Evolutionary conservation across 805 yeast species (phyloP).

Genomic region (Wickerhamomyces bovis): DNA sequence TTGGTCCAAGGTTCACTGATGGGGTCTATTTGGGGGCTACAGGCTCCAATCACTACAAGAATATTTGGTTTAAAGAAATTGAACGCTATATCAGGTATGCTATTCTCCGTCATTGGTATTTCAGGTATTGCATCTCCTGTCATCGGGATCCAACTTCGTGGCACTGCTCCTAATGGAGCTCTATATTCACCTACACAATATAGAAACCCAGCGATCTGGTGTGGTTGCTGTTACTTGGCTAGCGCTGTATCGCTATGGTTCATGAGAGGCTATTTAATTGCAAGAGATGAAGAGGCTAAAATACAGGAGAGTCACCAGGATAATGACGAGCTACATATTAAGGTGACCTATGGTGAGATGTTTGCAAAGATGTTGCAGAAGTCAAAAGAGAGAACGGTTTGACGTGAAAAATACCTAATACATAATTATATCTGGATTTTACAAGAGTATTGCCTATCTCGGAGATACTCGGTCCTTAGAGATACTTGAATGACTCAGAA

Average conservation of each 20-base stretch:
- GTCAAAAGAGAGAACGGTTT: neutral
- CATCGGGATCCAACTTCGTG: slow-evolving; percentile 47
- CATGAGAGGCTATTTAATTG: slow-evolving; percentile 49
- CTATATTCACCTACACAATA: slow-evolving; percentile 38
- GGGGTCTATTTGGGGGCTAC: slow-evolving; percentile 54
- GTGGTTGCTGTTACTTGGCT: slow-evolving; percentile 49
- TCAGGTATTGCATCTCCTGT: slow-evolving; percentile 37
- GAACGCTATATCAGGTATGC: slow-evolving; percentile 46
- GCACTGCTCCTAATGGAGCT: slow-evolving; percentile 16
- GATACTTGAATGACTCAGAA: too few relatives aligned
- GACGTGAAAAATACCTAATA: neutral
- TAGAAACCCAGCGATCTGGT: slow-evolving; percentile 47
- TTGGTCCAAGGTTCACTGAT: slow-evolving; percentile 46
- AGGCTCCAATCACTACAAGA: slow-evolving; percentile 42
- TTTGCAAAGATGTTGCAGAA: slow-evolving; percentile 1
- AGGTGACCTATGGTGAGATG: slow-evolving; percentile 7
- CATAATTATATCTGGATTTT: neutral
- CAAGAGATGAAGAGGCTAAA: slow-evolving; percentile 35
- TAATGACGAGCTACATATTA: slow-evolving; percentile 16
- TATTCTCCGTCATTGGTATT: slow-evolving; percentile 9
- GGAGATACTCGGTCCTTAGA: too few relatives aligned
- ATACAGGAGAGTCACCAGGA: slow-evolving; percentile 20
- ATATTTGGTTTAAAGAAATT: slow-evolving; percentile 47
- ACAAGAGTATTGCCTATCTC: too few relatives aligned
- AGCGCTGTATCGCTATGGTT: slow-evolving; percentile 37